These are phyloP conservation scores for Penicillium longicatenatum DNA, from an alignment of 495 filamentous ascomycete species.

Conservation along the genomic window DNA sequence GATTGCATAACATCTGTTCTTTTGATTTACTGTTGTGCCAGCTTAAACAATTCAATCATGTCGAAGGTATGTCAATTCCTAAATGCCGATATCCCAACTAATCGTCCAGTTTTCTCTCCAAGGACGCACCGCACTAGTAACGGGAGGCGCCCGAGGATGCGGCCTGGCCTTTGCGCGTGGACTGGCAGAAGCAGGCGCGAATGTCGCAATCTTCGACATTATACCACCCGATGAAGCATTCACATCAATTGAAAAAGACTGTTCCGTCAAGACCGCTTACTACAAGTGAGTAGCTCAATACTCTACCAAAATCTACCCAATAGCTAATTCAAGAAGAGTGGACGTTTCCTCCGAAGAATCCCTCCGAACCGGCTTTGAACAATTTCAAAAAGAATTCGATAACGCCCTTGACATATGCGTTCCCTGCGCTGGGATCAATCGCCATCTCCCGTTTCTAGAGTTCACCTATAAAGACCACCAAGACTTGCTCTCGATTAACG, in stretches of 20 bases:
- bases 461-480: conserved; percentile 46
- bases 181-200: conserved; percentile 81
- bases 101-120: conserved; percentile 39
- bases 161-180: conserved; percentile 76
- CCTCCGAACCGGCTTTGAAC: conserved; percentile 55
- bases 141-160: conserved; percentile 80
- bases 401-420: conserved; percentile 45
- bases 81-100: background rate
- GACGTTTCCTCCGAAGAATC: conserved; percentile 60
- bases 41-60: conserved; percentile 5
- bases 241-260: conserved; percentile 32
- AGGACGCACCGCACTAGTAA: conserved; percentile 75
- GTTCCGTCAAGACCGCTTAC: conserved; percentile 37
- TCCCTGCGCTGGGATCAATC: conserved; percentile 44
- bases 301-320: conserved; percentile 52
- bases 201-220: conserved; percentile 68
- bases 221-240: conserved; percentile 34
- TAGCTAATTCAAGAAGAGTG: conserved; percentile 59
- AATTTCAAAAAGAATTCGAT: conserved; percentile 41
- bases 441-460: conserved; percentile 40
- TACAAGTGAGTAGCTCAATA: conserved; percentile 53
- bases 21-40: background rate
- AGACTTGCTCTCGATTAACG: conserved; percentile 40
- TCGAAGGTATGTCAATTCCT: conserved; percentile 11
- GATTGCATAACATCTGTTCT: background rate